Base-by-base conservation (phyloP, 352 stramenopile species). In the Phytophthora sp. region DNA sequence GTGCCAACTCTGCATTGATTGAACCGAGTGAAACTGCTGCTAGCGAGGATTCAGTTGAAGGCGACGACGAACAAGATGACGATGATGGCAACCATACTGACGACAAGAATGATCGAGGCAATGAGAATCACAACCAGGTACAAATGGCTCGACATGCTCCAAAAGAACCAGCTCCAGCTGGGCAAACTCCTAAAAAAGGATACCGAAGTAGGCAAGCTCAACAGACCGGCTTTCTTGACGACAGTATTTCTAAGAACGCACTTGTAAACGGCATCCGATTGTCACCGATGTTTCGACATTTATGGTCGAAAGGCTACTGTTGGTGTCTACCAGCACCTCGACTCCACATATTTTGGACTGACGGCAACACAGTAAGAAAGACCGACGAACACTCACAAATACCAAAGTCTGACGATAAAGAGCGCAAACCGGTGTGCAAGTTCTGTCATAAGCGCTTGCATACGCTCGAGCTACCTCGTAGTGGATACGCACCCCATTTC, bases 221-320 rank as follows among this genome's bases (percentile, higher is more conserved):
- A 4, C 35, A 45, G 17, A 35, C 59, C 17, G 15, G 3, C 10
- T 5, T 13, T 21, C 8, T 13, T 0, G 35, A 20, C 12, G 27
- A 11, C 6, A 54, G 39, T 27, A 61, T 55, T 20, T 66, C 71
- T 10, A 34, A 43, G 0, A 67, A 69, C 24, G 44, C 72, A 30
- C 53, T 91, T 5, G 17, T 76, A 8, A 66, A 69, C 11, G 62
- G 53, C 26, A 63, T 91, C 12, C 77, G 71, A 28, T 42, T 91
- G 2, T 86, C 79, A 7, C 26, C 52, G 0, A 61, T 54, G 15
- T 88, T 91, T 51, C 62, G 64, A 30, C 42, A 59, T 15, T 66
- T 76, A 17, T 91, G 79, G 79, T 77, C 76, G n/a, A 71, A 62
- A 46, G 82, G 76, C 0, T 87, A 76, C 20, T 91, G 82, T 46